Conservation (phyloP, 345 rosid species). For the Excoecaria cochinchinensis region DNA sequence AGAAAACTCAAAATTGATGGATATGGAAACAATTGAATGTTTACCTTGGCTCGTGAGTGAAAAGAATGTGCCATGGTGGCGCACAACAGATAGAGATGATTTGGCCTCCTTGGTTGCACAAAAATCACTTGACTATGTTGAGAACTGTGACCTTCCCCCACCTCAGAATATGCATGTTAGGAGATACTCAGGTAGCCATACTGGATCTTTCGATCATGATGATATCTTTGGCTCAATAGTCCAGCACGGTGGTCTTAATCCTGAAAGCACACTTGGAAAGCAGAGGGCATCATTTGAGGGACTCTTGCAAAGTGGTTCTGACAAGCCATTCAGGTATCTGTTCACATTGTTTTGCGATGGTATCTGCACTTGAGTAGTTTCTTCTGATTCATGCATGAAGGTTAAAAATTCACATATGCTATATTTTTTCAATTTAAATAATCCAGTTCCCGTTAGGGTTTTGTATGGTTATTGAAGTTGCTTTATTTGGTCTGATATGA, state of each 20-base stretch:
- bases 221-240: constrained; percentile 33
- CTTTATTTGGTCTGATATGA: background rate
- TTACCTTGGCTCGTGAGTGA: constrained; percentile 58
- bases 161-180: constrained; percentile 54
- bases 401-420: background rate
- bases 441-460: background rate
- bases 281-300: constrained; percentile 32
- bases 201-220: constrained; percentile 33
- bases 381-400: background rate
- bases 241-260: constrained; percentile 21
- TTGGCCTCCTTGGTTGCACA: constrained; percentile 87
- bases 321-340: constrained; percentile 44
- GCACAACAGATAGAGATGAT: constrained; percentile 67
- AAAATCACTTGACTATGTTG: constrained; percentile 63
- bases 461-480: background rate
- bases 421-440: background rate
- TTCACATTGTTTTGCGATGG: background rate
- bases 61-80: constrained; percentile 87
- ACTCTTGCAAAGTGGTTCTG: constrained; percentile 27
- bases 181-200: constrained; percentile 38
- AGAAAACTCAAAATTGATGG: constrained; percentile 39
- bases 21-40: constrained; percentile 36
- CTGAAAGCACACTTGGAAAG: constrained; percentile 18
- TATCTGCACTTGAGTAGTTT: background rate
- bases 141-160: constrained; percentile 88